These are phyloP conservation scores for Thelonectria rubi DNA, from an alignment of 2,329 filamentous ascomycete species.

Conservation along the genomic window DNA sequence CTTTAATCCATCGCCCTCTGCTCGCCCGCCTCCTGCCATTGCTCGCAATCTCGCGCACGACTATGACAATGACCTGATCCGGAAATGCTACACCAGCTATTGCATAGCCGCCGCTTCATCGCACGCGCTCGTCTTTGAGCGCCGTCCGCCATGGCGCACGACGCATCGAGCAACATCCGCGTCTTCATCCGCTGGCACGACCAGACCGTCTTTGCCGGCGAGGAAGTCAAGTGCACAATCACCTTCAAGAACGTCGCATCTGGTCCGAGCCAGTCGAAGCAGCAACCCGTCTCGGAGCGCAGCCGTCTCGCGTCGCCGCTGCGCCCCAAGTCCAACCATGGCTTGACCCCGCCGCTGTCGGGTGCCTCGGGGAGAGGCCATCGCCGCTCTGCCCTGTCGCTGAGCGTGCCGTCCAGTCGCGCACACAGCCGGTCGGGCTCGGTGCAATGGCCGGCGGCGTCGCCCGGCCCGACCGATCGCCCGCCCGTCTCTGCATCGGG, in stretches of 20 bases:
- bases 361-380: slow-evolving; percentile 62
- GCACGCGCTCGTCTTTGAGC: slow-evolving; percentile 46
- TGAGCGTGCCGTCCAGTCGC: slow-evolving; percentile 61
- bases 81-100: slow-evolving; percentile 46
- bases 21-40: slow-evolving; percentile 1
- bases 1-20: slow-evolving; percentile 19
- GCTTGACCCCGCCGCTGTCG: slow-evolving; percentile 57
- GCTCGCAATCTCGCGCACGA: slow-evolving; percentile 15
- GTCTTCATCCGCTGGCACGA: slow-evolving; percentile 97
- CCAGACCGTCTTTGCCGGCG: slow-evolving; percentile 93
- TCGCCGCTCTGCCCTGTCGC: slow-evolving; percentile 69
- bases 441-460: slow-evolving; percentile 56
- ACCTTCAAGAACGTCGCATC: slow-evolving; percentile 89
- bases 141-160: slow-evolving; percentile 57
- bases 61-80: slow-evolving; percentile 34
- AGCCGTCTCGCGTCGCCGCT: slow-evolving; percentile 56
- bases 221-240: slow-evolving; percentile 94
- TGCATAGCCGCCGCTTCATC: slow-evolving; percentile 38
- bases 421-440: slow-evolving; percentile 58
- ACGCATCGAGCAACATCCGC: slow-evolving; percentile 76
- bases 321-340: slow-evolving; percentile 53
- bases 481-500: slow-evolving; percentile 42
- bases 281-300: slow-evolving; percentile 41
- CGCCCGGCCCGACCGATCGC: slow-evolving; percentile 43
- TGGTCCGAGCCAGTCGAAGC: slow-evolving; percentile 48